phyloP scores from a whole-genome alignment of 176 grass and related monocot genomes.

The Puya raimondii region DNA sequence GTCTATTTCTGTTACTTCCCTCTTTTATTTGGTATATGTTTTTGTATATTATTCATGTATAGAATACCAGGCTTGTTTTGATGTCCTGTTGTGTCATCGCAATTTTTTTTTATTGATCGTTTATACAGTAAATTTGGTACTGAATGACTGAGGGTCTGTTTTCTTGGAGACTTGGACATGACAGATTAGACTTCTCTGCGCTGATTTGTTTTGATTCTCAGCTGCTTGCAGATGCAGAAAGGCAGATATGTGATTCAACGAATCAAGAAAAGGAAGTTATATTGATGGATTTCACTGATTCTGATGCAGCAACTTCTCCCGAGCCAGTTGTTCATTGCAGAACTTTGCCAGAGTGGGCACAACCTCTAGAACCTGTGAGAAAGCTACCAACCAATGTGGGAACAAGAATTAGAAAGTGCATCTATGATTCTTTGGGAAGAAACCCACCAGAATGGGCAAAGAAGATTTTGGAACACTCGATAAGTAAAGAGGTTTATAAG shows the following conservation, averaged over 20 bases:
- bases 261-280: constrained; percentile 58
- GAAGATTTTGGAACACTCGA: constrained; percentile 86
- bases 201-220: constrained; percentile 57
- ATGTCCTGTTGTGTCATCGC: no score
- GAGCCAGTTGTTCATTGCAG: constrained; percentile 41
- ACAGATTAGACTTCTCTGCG: not conserved
- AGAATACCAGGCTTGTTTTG: no score
- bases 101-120: no score
- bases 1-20: no score
- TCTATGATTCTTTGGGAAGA: constrained; percentile 69
- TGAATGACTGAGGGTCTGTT: not conserved
- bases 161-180: not conserved
- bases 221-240: constrained; percentile 86
- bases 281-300: constrained; percentile 60
- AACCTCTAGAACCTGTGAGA: constrained; percentile 78
- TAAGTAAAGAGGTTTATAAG: constrained; percentile 97
- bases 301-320: constrained; percentile 39
- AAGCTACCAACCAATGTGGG: constrained; percentile 99
- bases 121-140: not conserved
- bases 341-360: constrained; percentile 78
- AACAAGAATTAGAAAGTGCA: constrained; percentile 97
- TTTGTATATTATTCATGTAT: no score
- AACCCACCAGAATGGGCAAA: constrained; percentile 95
- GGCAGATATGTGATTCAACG: constrained; percentile 42
- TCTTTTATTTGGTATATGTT: no score